A percentile compares a stretch with the other conserved stretches of the same genome.
phyloP scores from a whole-genome alignment of 192 early-diverging fungal species.

The Dimargaris verticillata region DNA sequence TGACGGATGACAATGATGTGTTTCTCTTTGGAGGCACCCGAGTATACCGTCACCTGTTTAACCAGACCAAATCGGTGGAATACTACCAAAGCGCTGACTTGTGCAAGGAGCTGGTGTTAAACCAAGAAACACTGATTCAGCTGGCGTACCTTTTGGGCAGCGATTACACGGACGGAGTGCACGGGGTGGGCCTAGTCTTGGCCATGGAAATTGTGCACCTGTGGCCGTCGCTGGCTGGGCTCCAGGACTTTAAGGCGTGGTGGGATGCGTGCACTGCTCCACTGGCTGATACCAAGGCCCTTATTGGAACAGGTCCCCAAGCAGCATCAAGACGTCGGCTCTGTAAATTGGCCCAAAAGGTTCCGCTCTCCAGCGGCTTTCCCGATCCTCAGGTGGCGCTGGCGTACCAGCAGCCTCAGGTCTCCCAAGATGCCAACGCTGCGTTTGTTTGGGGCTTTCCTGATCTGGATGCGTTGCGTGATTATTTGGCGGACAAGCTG shows the following conservation, averaged over 20 bases:
- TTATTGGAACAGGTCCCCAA: no score
- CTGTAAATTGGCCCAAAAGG: conserved; percentile 39
- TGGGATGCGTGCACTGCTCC: conserved; percentile 12
- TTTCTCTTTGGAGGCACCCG: conserved; percentile 75
- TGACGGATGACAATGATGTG: conserved; percentile 95
- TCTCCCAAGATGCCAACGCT: conserved; percentile 21
- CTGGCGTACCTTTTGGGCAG: conserved; percentile 88
- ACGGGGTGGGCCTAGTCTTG: conserved; percentile 68
- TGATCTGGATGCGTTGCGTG: conserved; percentile 27
- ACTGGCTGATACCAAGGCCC: no score
- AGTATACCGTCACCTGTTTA: conserved; percentile 90
- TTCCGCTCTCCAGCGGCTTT: conserved; percentile 58
- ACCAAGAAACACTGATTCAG: conserved; percentile 54
- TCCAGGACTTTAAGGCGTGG: conserved; percentile 20
- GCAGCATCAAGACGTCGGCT: conserved; percentile 14
- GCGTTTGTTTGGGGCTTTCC: conserved; percentile 25
- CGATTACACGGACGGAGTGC: conserved; percentile 87
- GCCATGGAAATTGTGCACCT: conserved; percentile 80
- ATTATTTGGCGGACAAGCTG: conserved; percentile 26
- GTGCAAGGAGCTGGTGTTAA: conserved; percentile 43
- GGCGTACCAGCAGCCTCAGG: conserved; percentile 66
- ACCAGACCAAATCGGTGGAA: conserved; percentile 76
- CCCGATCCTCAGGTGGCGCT: conserved; percentile 57
- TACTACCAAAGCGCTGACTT: conserved; percentile 53
- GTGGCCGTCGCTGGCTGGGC: conserved; percentile 30